phyloP scores from a whole-genome alignment of 257 asterid genomes.

The Lithospermum erythrorhizon region DNA sequence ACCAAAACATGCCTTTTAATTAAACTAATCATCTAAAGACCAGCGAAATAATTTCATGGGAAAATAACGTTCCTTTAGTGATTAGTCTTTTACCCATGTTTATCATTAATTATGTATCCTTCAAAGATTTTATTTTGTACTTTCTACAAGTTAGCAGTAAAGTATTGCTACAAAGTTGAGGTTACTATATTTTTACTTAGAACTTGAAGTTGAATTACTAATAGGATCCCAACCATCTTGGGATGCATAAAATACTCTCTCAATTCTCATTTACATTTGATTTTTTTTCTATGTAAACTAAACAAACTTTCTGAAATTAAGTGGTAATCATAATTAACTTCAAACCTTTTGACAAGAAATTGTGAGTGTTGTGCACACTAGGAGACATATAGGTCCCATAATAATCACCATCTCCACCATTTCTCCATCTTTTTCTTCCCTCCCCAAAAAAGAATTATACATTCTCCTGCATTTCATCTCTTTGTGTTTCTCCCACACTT shows the following conservation, averaged over 20 bases:
- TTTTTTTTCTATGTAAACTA: too few species aligned
- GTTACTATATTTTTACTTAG: too few species aligned
- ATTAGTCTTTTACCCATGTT: not conserved
- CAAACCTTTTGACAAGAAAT: constrained; percentile 19
- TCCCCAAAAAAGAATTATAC: constrained; percentile 11
- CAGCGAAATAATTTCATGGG: not conserved
- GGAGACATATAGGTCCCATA: constrained; percentile 60
- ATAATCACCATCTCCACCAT: constrained; percentile 52
- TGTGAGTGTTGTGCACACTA: constrained; percentile 41
- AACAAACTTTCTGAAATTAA: too few species aligned
- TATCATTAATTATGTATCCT: too few species aligned
- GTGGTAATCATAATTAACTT: too few species aligned
- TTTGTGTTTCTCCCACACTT: constrained; percentile 3
- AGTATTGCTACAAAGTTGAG: too few species aligned
- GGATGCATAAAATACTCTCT: too few species aligned
- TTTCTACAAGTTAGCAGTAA: too few species aligned
- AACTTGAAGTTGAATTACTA: too few species aligned
- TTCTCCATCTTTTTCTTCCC: constrained; percentile 2
- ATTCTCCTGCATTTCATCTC: constrained; percentile 4
- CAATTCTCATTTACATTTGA: too few species aligned
- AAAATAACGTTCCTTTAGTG: not conserved
- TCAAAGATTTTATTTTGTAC: too few species aligned
- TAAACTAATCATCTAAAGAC: not conserved
- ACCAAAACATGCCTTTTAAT: not conserved
- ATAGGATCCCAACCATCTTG: too few species aligned